These are phyloP conservation scores for Aspergillus diversus DNA, from an alignment of 495 filamentous ascomycete genomes.

Conservation along the genomic window DNA sequence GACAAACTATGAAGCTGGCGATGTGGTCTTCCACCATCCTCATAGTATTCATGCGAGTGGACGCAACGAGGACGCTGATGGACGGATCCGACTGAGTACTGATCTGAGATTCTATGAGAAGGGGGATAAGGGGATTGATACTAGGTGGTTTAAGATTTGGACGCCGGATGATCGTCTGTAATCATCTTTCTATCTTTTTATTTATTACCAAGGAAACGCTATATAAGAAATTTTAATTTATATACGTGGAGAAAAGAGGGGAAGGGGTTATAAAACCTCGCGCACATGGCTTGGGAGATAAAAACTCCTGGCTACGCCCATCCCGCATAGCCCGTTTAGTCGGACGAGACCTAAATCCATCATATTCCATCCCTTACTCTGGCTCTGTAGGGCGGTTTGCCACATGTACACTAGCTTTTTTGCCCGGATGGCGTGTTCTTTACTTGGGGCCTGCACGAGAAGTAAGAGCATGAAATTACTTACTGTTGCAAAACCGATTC, in stretches of 20 bases:
- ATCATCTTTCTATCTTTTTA: neutral
- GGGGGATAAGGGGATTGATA: conserved; percentile 38
- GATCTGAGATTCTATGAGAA: conserved; percentile 53
- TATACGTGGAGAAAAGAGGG: neutral
- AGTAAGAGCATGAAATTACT: conserved; percentile 43
- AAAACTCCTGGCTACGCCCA: conserved; percentile 31
- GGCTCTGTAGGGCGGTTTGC: conserved; percentile 36
- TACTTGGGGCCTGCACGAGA: conserved; percentile 39
- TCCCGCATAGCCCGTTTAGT: conserved; percentile 36
- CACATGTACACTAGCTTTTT: conserved; percentile 41
- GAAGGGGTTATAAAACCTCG: conserved; percentile 15
- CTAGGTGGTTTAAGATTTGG: conserved; percentile 31
- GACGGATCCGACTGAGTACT: conserved; percentile 51
- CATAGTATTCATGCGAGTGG: conserved; percentile 53
- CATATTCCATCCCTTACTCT: conserved; percentile 36
- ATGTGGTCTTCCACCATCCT: conserved; percentile 58
- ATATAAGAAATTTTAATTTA: no score
- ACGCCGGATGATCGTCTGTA: conserved; percentile 30
- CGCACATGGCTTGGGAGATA: conserved; percentile 35
- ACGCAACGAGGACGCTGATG: conserved; percentile 50
- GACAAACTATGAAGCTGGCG: conserved; percentile 53
- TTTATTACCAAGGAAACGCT: no score
- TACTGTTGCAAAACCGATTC: conserved; percentile 41
- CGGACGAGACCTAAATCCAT: conserved; percentile 38
- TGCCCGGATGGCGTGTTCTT: conserved; percentile 32